Base-by-base conservation (phyloP, 192 early-diverging fungal species). In the Coemansia guatemalensis region DNA sequence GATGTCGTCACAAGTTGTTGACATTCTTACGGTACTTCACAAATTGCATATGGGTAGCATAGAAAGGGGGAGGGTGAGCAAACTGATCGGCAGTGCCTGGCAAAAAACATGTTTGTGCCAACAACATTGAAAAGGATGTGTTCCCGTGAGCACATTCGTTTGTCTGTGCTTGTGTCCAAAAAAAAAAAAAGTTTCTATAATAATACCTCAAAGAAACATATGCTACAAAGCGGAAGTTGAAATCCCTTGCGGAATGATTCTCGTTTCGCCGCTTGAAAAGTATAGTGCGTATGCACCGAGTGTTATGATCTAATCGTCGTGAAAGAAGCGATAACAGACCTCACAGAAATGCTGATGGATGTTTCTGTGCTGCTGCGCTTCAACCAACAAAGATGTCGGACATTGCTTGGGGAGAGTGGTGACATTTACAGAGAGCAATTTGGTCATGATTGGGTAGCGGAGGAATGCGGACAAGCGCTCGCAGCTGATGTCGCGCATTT, bases 211-310 rank as follows among this genome's bases (percentile, higher is more conserved):
- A 44, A 44, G 39, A 44, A 44, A 17, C 39, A 17, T 44, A 12
- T 44, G 39, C 39, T 44, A 44, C 39, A 44, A 44, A 44, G 39
- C 39, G 39, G 39, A 44, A 12, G 39, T 44, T 14, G 39, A 44
- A 44, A 44, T 17, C 39, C 39, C 39, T 17, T 58, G 18, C 56
- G 56, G 53, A 64, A 14, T 64, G n/a, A 62, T 56, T 64, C 30
- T 56, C 29, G 5, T 56, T 56, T 56, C 24, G 9, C 29, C 29
- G 9, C 17, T 44, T 44, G 8, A 17, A 17, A 17, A 3, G 14
- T 17, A 44, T 44, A 44, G 39, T 44, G 39, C 39, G 12, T 17
- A 5, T 35, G 33, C 33, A 35, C 7, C 33, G 11, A 11, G 7
- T 35, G 39, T 44, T 44, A 17, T 44, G 12, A 44, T 44, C 39